Percentiles rank a stretch among this genome's conserved stretches.
Evolutionary conservation across 805 yeast genomes (phyloP).

Genomic region (Isabelozyma gotoi): DNA sequence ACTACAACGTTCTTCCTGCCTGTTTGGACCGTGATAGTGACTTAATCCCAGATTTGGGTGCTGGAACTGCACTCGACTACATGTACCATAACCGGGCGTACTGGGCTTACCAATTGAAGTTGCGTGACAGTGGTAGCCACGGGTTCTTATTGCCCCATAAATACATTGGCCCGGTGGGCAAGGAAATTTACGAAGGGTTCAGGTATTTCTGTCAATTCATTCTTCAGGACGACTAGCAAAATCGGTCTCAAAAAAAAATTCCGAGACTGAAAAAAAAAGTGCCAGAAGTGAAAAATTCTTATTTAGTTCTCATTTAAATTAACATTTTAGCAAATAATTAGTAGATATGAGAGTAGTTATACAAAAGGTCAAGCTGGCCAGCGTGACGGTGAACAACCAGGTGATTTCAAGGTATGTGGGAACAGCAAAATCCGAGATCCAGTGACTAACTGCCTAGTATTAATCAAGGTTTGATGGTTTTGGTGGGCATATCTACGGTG

Average conservation of each 20-base stretch:
- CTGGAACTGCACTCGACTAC: slow-evolving; percentile 78
- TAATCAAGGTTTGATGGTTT: slow-evolving; percentile 68
- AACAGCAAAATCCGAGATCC: not conserved
- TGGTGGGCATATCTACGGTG: slow-evolving; percentile 79
- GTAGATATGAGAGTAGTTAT: slow-evolving; percentile 78
- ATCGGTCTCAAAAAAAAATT: too few relatives aligned
- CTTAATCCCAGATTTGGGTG: slow-evolving; percentile 68
- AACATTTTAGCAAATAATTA: not conserved
- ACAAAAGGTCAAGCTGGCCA: slow-evolving; percentile 85
- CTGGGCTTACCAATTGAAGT: slow-evolving; percentile 82
- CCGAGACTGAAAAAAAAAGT: too few relatives aligned
- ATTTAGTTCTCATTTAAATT: not conserved
- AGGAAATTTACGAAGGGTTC: slow-evolving; percentile 67
- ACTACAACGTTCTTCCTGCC: slow-evolving; percentile 71
- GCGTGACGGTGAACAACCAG: slow-evolving; percentile 76
- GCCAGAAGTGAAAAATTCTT: not conserved
- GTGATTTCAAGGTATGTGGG: slow-evolving; percentile 59
- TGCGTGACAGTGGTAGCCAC: slow-evolving; percentile 79
- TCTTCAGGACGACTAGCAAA: slow-evolving; percentile 27
- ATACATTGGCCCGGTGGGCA: slow-evolving; percentile 73
- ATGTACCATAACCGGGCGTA: slow-evolving; percentile 80
- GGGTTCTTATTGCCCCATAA: slow-evolving; percentile 78
- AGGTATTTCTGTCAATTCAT: slow-evolving; percentile 55
- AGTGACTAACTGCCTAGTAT: slow-evolving; percentile 33
- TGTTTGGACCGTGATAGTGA: slow-evolving; percentile 79